Evolutionary conservation across 768 basidiomycete species (phyloP), one percentile per base, ranked within the genome.

Genomic region (Leccinum variicolor): DNA sequence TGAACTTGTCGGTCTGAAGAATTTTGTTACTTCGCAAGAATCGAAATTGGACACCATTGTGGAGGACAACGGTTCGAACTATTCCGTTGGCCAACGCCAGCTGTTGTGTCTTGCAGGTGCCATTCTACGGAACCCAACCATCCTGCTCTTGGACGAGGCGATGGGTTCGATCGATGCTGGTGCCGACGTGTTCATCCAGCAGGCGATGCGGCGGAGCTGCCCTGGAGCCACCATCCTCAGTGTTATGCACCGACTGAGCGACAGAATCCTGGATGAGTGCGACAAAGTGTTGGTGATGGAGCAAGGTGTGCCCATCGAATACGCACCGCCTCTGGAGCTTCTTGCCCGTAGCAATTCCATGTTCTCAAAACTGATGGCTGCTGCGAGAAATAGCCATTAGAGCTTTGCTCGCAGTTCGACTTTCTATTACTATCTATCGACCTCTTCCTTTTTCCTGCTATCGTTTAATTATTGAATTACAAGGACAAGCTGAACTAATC

Each of bases 11-110:
- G 80, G 59, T 53, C 67, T 43, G 77, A 94, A 63, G 94, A 93
- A 69, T 77, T 98, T 45, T 72, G 79, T 54, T 85, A 83, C 61
- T 72, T 96, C 48, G 87, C 92, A 3, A 79, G 89, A 23, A 89
- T 92, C 3, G 94, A 96, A 60, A 62, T 67, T 65, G 62, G 90
- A 94, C 57, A 95, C 94, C 0, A 74, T 77, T 43, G 76, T 97
- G 4, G 91, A 92, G 2, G 84, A 79, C 46, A 84, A 81, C 52
- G 94, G 94, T 1, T 84, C 87, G 5, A 86, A 82, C 53, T 74
- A 94, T 61, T 92, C 89, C 62, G 96, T 96, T 43, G 95, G 95
- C 6, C 95, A 98, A 76, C 84, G 84, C 66, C 95, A 97, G 74
- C 74, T 95, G 10, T 70, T 98, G 26, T 90, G 91, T 15, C 85